Evolutionary conservation across 78 protist genomes (phyloP), one percentile per base, ranked within the genome.

Genomic region (Ministeria vibrans): DNA sequence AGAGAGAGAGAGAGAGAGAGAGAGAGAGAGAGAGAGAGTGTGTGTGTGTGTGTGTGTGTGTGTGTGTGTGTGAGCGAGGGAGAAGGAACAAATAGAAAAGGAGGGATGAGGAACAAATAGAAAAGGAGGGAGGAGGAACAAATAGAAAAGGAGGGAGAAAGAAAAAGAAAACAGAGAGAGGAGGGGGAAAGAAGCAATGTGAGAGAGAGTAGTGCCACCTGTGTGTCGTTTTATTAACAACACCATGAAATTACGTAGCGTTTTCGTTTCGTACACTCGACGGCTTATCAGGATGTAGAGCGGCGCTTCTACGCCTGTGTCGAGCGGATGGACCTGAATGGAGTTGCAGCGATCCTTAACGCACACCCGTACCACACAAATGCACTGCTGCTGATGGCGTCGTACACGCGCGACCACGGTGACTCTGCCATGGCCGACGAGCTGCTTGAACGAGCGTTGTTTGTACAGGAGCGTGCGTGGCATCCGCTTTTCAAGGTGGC

Each of bases 371-470:
- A 68, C 75, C 75, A 68, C 75, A 30, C 42, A 2, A 49, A 41
- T 2, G 9, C 75, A n/a, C 75, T 68, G 27, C 30, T 68, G 44
- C 75, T 41, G 49, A 44, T 68, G 53, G 25, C 38, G 34, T 44
- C 36, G 51, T 6, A 41, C 2, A 41, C 36, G 36, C 18, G 15
- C 13, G 42, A 41, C 53, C 7, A n/a, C 49, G 75, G 75, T 32
- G 75, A 68, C 49, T 32, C 28, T 6, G 38, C 13, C 39, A 11
- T 42, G 36, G 77, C 77, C 28, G 18, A 2, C 42, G 77, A 49
- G 13, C 62, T 72, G 34, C 13, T 72, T 4, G 77, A 72, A 62
- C 77, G 77, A 4, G 77, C 77, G 1, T 34, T 72, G 43, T 72
- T 2, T 38, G 30, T 42, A 9, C 30, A 32, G 25, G 63, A 72